These are phyloP conservation scores for Coniferiporia weirii DNA, from an alignment of 1,284 basidiomycete genomes.

Conservation along the genomic window DNA sequence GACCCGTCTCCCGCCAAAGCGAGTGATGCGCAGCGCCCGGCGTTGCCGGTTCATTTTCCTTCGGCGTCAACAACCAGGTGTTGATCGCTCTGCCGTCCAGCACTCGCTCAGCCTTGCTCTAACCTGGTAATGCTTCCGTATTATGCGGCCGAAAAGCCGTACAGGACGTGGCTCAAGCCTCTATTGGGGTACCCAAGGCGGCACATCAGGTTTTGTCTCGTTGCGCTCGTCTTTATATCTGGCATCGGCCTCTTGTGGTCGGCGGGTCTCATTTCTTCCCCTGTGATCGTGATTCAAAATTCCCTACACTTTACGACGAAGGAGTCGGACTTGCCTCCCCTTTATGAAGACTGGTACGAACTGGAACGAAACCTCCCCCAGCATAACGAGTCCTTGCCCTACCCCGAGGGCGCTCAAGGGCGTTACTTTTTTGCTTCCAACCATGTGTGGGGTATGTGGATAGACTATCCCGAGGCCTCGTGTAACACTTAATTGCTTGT, in stretches of 20 bases:
- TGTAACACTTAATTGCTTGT: not conserved
- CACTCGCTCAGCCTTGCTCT: not conserved
- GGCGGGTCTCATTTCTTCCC: not conserved
- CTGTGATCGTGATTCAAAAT: not conserved
- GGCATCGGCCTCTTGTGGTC: not conserved
- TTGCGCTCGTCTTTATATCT: not conserved
- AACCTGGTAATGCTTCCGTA: not conserved
- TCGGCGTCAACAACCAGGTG: not conserved
- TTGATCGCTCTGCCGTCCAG: not conserved
- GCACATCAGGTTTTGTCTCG: conserved; percentile 5
- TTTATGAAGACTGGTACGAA: conserved; percentile 14
- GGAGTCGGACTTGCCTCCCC: not conserved
- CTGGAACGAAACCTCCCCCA: conserved; percentile 12
- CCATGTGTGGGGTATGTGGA: conserved; percentile 11
- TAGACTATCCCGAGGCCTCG: too few relatives aligned
- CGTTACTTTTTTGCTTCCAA: conserved; percentile 14
- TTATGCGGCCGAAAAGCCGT: not conserved
- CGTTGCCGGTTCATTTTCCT: too few relatives aligned
- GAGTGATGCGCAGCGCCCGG: too few relatives aligned
- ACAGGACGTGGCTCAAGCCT: not conserved
- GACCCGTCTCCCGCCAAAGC: too few relatives aligned
- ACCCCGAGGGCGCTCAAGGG: conserved; percentile 12
- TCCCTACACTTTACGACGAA: not conserved
- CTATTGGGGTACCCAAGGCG: not conserved
- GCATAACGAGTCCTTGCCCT: conserved; percentile 14